Base-by-base conservation (phyloP, 179 eudicot species). In the Amaranthus tricolor region DNA sequence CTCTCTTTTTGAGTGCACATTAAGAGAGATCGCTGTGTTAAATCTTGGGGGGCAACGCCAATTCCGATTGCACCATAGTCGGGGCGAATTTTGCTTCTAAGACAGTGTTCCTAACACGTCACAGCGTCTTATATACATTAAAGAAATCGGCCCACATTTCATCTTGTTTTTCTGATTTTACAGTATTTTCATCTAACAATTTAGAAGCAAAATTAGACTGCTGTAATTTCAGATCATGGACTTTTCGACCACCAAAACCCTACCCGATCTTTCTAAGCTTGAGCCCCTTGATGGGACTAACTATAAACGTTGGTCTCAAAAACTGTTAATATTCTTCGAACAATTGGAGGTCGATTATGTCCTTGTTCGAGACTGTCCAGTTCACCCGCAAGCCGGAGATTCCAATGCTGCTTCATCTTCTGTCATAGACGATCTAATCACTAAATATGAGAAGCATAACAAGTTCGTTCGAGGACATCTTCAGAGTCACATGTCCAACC, bases 291-390 rank as follows among this genome's bases (percentile, higher is more conserved):
- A 20, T 19, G 71, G 71, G 0, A 49, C 44, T 4, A 67, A 67
- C 21, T 67, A 67, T 16, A 67, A 49, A 4, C 24, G 45, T 0
- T 67, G 71, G 71, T 2, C 71, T 17, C 58, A 67, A 20, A 49
- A 21, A 17, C n/a, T 50, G 0, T n/a, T 50, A 9, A 67, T 50
- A 2, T 50, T 45, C 9, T 65, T 65, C 9, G 53, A 65, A 16
- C 69, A 45, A 65, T n/a, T 65, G 14, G 52, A 65, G 53, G 69
- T 44, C 15, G 53, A 65, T 4, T 65, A 65, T 5, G 53, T 65
- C 1, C 20, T 62, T 6, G 11, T 9, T 6, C 24, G 24, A 0
- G 24, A 24, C 24, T 24, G 24, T 24, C 24, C 24, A 1, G 24
- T 24, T 24, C 24, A 1, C 24, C 6, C 5, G 0, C 10, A 1